Evolutionary conservation across 2,329 filamentous ascomycete species (phyloP).

Genomic region (Cladobotryum protrusum): DNA sequence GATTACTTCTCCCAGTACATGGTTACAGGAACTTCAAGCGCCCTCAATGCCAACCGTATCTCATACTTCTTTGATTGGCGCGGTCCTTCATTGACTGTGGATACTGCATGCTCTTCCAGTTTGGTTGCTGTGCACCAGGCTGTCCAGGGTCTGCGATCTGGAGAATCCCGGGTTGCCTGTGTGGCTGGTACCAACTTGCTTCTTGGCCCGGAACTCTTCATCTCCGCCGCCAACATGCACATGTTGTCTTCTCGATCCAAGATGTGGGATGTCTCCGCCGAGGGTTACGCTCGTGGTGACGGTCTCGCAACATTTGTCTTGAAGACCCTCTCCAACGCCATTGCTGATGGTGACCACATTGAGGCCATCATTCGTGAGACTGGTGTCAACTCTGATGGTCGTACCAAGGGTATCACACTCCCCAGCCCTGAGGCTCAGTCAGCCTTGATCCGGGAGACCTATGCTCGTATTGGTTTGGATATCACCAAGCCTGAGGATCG

Average conservation of each 20-base stretch:
- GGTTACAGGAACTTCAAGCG: conserved; percentile 24
- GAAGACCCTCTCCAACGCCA: conserved; percentile 37
- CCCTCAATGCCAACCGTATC: conserved; percentile 24
- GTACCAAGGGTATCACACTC: conserved; percentile 33
- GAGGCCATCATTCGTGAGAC: conserved; percentile 29
- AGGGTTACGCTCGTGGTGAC: conserved; percentile 42
- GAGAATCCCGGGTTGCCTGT: conserved; percentile 19
- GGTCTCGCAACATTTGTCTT: conserved; percentile 35
- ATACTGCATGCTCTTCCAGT: conserved; percentile 30
- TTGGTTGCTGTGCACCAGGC: conserved; percentile 14
- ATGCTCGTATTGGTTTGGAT: conserved; percentile 23
- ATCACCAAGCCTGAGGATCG: conserved; percentile 16
- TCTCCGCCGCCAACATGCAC: conserved; percentile 9
- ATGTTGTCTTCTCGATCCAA: conserved; percentile 13
- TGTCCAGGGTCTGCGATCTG: conserved; percentile 25
- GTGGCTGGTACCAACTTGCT: conserved; percentile 31
- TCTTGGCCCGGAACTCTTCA: conserved; percentile 21
- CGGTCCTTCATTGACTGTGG: conserved; percentile 25
- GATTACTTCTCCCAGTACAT: conserved; percentile 9
- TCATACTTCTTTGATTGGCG: conserved; percentile 8
- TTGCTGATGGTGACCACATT: conserved; percentile 36
- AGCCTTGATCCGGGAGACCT: conserved; percentile 23
- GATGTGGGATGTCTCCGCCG: conserved; percentile 33
- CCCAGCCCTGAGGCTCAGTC: conserved; percentile 14
- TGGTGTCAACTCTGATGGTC: conserved; percentile 35